A percentile compares a stretch with the other conserved stretches of the same genome.
These are phyloP conservation scores for Candida hispaniensis DNA, from an alignment of 805 yeast species.

Conservation along the genomic window DNA sequence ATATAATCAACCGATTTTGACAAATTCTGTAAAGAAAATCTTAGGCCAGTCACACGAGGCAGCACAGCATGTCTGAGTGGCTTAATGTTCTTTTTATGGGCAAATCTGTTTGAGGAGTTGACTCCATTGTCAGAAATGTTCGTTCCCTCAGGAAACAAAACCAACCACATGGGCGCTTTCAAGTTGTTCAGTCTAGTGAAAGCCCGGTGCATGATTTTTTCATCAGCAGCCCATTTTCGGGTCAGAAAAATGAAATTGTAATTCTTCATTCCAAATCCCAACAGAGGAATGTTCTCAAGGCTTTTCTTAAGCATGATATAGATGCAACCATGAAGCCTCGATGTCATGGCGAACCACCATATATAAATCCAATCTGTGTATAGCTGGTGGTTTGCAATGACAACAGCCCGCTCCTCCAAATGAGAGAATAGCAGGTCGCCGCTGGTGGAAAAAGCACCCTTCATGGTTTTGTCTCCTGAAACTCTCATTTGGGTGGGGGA, in stretches of 20 bases:
- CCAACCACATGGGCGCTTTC: slow-evolving; percentile 46
- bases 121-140: slow-evolving; percentile 62
- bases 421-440: slow-evolving; percentile 22
- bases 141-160: slow-evolving; percentile 93
- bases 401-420: slow-evolving; percentile 44
- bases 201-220: slow-evolving; percentile 43
- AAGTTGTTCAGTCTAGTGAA: slow-evolving; percentile 44
- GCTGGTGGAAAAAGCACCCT: slow-evolving; percentile 22
- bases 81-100: slow-evolving; percentile 36
- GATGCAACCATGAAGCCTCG: slow-evolving; percentile 51
- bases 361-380: slow-evolving; percentile 87
- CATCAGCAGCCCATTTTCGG: slow-evolving; percentile 80
- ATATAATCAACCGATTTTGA: slow-evolving; percentile 34
- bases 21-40: slow-evolving; percentile 50
- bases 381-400: slow-evolving; percentile 86
- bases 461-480: slow-evolving; percentile 24
- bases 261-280: slow-evolving; percentile 79
- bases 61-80: slow-evolving; percentile 52
- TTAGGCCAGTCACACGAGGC: slow-evolving; percentile 78
- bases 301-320: slow-evolving; percentile 73
- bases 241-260: slow-evolving; percentile 70
- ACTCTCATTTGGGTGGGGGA: slow-evolving; percentile 25
- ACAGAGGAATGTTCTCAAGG: slow-evolving; percentile 53
- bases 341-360: slow-evolving; percentile 76
- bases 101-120: slow-evolving; percentile 45